Evolutionary conservation across 2,329 filamentous ascomycete species (phyloP).

Genomic region (Neopestalotiopsis clavispora): DNA sequence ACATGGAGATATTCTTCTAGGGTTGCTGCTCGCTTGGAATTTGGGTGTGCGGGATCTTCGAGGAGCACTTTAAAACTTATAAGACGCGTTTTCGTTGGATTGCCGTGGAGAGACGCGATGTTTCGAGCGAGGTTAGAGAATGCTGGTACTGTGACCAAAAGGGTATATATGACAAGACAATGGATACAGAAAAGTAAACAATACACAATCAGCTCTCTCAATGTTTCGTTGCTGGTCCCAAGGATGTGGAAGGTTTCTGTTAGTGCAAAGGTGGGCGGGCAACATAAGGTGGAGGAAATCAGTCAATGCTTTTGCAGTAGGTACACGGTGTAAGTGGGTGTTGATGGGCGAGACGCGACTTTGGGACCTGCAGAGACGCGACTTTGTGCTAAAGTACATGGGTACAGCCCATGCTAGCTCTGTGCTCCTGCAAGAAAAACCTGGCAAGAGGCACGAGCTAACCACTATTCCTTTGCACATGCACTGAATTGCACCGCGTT

Average conservation of each 20-base stretch:
- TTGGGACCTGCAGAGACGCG: slow-evolving; percentile 6
- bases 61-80: neutral
- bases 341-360: slow-evolving; percentile 14
- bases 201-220: neutral
- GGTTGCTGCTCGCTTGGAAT: slow-evolving; percentile 17
- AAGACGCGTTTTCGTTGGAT: neutral
- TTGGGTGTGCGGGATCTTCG: neutral
- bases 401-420: neutral
- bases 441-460: neutral
- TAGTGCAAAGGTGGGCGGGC: slow-evolving; percentile 1
- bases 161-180: neutral
- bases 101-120: neutral
- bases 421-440: neutral
- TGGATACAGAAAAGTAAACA: neutral
- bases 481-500: neutral
- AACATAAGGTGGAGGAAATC: neutral
- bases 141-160: neutral
- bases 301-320: neutral
- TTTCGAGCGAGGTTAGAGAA: neutral
- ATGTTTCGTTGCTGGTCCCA: neutral
- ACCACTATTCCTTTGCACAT: neutral
- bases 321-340: slow-evolving; percentile 9
- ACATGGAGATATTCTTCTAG: slow-evolving; percentile 32
- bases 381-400: neutral
- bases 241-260: slow-evolving; percentile 10